Conservation (phyloP, 805 yeast genomes). For the Wickerhamomyces alni region DNA sequence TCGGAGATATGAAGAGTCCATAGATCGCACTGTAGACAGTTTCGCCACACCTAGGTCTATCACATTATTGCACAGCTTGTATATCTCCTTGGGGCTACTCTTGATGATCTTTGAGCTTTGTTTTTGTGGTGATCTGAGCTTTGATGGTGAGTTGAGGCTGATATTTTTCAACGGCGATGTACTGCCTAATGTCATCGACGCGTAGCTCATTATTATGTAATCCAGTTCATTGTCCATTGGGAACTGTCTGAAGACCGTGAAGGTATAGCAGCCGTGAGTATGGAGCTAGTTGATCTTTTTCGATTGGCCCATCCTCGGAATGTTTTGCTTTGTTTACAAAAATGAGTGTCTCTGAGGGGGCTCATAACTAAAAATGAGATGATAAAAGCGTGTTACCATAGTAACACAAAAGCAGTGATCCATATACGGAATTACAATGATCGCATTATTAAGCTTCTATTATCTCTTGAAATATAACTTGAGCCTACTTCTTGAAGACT, state of each 20-base stretch:
- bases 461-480: too few species aligned
- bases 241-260: background rate
- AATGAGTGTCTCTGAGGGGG: too few species aligned
- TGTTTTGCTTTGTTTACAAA: background rate
- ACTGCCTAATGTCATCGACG: constrained; percentile 13
- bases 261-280: background rate
- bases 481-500: constrained; percentile 12
- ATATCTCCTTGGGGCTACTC: constrained; percentile 13
- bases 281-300: too few species aligned
- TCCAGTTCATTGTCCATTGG: constrained; percentile 19
- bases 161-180: constrained; percentile 18
- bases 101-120: constrained; percentile 6
- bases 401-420: background rate
- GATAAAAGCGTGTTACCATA: background rate
- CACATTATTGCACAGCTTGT: constrained; percentile 16
- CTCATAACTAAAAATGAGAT: too few species aligned
- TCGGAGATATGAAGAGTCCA: constrained; percentile 14
- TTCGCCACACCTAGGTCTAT: constrained; percentile 17
- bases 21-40: constrained; percentile 7
- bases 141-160: constrained; percentile 19
- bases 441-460: too few species aligned
- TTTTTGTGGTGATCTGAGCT: constrained; percentile 7
- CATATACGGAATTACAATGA: too few species aligned
- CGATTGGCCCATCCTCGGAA: too few species aligned
- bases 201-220: constrained; percentile 18